phyloP scores from a whole-genome alignment of 768 basidiomycete species.

The Cystofilobasidium ferigula region DNA sequence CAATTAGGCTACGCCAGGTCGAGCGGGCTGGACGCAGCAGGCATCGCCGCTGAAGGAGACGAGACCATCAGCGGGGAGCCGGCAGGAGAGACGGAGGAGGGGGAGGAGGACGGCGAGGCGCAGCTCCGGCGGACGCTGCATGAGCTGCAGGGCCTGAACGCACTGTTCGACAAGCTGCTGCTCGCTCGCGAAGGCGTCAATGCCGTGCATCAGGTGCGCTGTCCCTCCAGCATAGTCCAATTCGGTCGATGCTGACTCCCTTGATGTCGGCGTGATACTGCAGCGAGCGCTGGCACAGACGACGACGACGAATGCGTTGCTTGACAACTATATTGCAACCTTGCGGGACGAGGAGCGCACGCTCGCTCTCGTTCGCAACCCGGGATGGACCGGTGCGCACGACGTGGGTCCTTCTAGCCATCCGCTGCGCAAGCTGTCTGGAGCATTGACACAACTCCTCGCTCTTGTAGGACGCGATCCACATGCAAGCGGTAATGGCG shows the following conservation, averaged over 20 bases:
- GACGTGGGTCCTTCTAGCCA: background rate
- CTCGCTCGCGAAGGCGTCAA: background rate
- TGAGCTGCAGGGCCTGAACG: background rate
- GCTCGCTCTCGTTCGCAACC: background rate
- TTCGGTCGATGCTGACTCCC: background rate
- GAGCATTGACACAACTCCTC: background rate
- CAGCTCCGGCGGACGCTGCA: background rate
- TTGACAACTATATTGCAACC: conserved; percentile 2
- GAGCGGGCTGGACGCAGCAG: background rate
- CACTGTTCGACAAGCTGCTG: conserved; percentile 2
- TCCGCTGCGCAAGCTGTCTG: background rate
- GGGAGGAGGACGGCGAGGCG: background rate
- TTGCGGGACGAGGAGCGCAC: background rate
- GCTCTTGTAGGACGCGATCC: background rate
- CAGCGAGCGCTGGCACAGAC: background rate
- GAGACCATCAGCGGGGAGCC: background rate
- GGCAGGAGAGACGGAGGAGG: background rate
- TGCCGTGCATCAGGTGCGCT: background rate
- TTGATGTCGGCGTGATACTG: background rate
- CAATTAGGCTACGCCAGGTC: background rate
- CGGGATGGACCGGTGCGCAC: background rate
- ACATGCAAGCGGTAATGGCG: conserved; percentile 3
- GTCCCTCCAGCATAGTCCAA: background rate
- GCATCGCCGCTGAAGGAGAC: background rate
- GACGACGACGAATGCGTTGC: background rate